A percentile compares a stretch with the other conserved stretches of the same genome.
phyloP scores from a whole-genome alignment of 345 rosid species.

The Gossypium anomalum region DNA sequence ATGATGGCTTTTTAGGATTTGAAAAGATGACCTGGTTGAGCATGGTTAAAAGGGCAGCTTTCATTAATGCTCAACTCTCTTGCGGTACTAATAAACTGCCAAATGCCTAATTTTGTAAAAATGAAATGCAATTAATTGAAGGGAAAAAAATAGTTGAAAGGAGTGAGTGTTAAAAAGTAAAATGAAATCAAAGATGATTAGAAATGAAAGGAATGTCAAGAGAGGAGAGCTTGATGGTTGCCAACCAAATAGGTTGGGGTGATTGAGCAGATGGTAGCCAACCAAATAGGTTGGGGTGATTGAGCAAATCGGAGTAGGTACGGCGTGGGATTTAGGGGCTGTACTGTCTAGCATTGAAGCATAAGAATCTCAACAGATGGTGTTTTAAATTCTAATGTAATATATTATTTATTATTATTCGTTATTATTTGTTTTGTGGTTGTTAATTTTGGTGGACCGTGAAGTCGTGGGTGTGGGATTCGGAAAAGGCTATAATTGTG shows the following conservation, averaged over 20 bases:
- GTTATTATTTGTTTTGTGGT: background rate
- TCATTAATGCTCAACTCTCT: background rate
- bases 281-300: no score
- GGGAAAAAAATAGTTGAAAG: no score
- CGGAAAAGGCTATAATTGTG: background rate
- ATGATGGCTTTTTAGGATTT: background rate
- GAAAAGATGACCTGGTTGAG: background rate
- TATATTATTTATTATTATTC: no score
- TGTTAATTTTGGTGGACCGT: background rate
- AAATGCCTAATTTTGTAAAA: constrained; percentile 4
- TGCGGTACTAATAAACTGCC: background rate
- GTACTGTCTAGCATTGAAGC: background rate
- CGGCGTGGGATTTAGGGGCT: background rate
- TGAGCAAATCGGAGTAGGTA: background rate
- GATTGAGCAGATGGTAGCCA: background rate
- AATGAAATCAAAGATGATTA: background rate
- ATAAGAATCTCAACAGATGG: background rate
- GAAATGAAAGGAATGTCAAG: background rate
- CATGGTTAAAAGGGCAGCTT: background rate
- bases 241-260: no score
- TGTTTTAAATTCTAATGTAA: background rate
- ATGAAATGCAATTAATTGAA: background rate
- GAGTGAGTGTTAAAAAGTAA: background rate
- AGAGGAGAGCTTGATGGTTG: background rate
- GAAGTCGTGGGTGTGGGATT: background rate